phyloP scores from a whole-genome alignment of 306 rosid genomes.

The Cyamopsis tetragonoloba region DNA sequence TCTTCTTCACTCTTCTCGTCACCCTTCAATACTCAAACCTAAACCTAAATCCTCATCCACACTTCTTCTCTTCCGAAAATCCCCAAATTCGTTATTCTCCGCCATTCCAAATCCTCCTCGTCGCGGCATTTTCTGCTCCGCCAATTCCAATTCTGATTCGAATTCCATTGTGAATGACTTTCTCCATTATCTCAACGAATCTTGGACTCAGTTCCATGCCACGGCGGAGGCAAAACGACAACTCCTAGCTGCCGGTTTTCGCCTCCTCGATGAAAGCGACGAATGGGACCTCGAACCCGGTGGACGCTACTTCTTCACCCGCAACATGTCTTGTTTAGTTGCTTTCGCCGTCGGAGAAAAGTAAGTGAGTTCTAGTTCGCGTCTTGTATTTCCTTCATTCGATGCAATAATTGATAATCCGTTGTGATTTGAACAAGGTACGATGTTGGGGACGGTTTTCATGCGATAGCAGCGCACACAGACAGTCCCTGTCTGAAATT shows the following conservation, averaged over 20 bases:
- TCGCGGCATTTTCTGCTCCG: conserved; percentile 38
- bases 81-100: background rate
- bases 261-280: conserved; percentile 64
- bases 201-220: conserved; percentile 98
- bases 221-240: conserved; percentile 94
- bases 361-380: no score
- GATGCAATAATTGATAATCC: no score
- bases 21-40: conserved; percentile 34
- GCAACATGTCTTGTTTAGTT: conserved; percentile 89
- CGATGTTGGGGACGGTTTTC: conserved; percentile 69
- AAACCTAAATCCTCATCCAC: conserved; percentile 29
- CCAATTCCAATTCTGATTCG: conserved; percentile 34
- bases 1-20: conserved; percentile 28
- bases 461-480: conserved; percentile 92
- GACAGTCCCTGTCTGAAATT: conserved; percentile 91
- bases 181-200: conserved; percentile 81
- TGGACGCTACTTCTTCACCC: conserved; percentile 86
- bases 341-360: conserved; percentile 87
- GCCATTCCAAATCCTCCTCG: conserved; percentile 8
- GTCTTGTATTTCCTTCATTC: no score
- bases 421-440: conserved; percentile 67
- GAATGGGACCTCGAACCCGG: conserved; percentile 94
- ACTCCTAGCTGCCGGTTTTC: conserved; percentile 75
- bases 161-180: conserved; percentile 63
- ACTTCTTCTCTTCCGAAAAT: background rate